Evolutionary conservation across 116 monocot genomes (phyloP).

Genomic region (Posidonia oceanica): DNA sequence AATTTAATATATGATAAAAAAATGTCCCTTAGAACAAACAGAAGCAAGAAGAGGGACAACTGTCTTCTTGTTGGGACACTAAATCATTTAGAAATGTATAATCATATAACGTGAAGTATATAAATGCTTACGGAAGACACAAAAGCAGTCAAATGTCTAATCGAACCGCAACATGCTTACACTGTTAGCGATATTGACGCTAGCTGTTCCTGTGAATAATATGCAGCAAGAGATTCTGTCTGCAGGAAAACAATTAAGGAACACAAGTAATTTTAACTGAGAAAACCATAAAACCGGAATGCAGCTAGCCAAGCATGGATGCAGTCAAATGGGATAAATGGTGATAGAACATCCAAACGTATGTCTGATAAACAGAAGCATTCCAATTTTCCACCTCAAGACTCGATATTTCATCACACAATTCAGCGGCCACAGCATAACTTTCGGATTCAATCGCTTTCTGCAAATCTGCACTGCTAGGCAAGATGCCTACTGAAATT

Average conservation of each 20-base stretch:
- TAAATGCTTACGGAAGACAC: too few species aligned
- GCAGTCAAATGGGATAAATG: not conserved
- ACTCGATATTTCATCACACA: conserved; percentile 74
- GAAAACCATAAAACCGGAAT: not conserved
- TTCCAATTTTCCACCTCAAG: conserved; percentile 42
- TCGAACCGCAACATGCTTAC: too few species aligned
- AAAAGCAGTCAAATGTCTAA: too few species aligned
- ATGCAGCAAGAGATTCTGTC: conserved; percentile 60
- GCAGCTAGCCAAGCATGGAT: not conserved
- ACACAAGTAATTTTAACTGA: not conserved
- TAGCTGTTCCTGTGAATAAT: too few species aligned
- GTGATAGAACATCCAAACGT: not conserved
- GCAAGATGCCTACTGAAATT: too few species aligned
- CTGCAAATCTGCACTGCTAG: conserved; percentile 73
- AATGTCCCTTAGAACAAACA: too few species aligned
- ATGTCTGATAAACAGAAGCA: not conserved
- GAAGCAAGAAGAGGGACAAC: too few species aligned
- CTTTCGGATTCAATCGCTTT: conserved; percentile 78
- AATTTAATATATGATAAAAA: too few species aligned
- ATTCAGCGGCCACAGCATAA: conserved; percentile 59
- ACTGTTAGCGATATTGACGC: too few species aligned
- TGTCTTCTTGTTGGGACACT: too few species aligned
- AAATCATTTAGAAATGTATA: too few species aligned
- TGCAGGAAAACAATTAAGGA: conserved; percentile 10
- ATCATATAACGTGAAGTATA: too few species aligned